Conservation (phyloP, 1,139 yeast genomes). For the Kazachstania sp. region DNA sequence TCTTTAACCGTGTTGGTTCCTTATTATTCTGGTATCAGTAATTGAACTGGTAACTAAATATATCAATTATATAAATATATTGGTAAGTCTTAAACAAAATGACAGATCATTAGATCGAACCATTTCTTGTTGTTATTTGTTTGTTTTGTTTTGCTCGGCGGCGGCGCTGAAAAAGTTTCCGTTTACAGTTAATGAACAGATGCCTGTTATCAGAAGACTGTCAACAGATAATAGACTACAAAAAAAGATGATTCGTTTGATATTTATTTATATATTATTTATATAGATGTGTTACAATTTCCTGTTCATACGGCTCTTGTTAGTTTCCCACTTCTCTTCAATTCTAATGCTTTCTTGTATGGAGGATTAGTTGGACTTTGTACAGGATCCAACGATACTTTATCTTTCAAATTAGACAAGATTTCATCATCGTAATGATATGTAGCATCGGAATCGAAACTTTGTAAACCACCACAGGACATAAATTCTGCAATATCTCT, state of each 20-base stretch:
- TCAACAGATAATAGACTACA: no score
- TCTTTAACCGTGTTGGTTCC: neutral
- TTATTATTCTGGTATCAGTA: neutral
- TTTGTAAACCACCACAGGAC: conserved; percentile 86
- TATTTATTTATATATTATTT: no score
- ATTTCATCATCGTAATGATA: conserved; percentile 45
- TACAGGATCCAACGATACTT: conserved; percentile 59
- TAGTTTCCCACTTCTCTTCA: conserved; percentile 61
- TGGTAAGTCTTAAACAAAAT: neutral
- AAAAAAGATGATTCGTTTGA: no score
- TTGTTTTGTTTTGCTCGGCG: neutral
- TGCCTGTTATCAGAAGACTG: no score
- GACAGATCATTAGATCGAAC: no score
- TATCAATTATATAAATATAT: neutral
- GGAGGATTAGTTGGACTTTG: conserved; percentile 97
- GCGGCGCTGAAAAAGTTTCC: neutral
- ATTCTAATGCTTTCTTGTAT: conserved; percentile 79
- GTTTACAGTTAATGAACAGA: neutral
- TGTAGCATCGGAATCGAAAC: conserved; percentile 91
- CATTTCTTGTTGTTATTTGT: no score
- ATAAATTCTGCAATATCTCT: conserved; percentile 75
- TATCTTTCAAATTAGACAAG: conserved; percentile 2
- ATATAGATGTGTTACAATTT: no score
- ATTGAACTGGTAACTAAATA: neutral
- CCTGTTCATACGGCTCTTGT: conserved; percentile 20